Evolutionary conservation across 805 yeast genomes (phyloP).

Genomic region (Yamadazyma philogaea): DNA sequence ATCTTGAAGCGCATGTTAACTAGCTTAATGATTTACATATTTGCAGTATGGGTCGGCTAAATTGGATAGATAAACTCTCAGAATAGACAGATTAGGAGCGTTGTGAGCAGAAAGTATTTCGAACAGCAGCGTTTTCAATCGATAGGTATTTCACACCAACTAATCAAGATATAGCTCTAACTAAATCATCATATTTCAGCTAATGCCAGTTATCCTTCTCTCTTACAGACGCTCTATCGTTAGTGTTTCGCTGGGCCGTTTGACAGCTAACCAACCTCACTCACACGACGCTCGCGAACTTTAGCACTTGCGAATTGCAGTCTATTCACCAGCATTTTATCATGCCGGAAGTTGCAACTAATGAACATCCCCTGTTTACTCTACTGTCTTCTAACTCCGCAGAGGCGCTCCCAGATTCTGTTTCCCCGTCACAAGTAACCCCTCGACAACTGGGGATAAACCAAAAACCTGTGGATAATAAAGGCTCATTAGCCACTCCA

Average conservation of each 20-base stretch:
- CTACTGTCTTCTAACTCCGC: constrained; percentile 8
- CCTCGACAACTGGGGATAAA: background rate
- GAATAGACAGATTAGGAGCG: too few relatives aligned
- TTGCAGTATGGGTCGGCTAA: too few relatives aligned
- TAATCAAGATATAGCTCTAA: too few relatives aligned
- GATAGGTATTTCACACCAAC: too few relatives aligned
- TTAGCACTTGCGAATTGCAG: background rate
- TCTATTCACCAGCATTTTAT: background rate
- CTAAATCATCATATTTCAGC: background rate
- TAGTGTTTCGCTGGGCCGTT: constrained; percentile 1
- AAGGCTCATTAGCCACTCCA: background rate
- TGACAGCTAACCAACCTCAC: background rate
- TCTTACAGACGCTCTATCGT: background rate
- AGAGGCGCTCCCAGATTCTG: background rate
- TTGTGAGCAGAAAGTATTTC: too few relatives aligned
- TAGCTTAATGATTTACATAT: too few relatives aligned
- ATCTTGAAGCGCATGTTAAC: too few relatives aligned
- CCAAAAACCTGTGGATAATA: background rate
- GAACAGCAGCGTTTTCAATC: too few relatives aligned
- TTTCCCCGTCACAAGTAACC: background rate
- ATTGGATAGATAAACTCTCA: too few relatives aligned
- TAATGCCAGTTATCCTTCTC: background rate
- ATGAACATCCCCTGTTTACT: constrained; percentile 8
- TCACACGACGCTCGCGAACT: constrained; percentile 9
- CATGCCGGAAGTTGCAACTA: constrained; percentile 5